phyloP scores from a whole-genome alignment of 2,329 filamentous ascomycete genomes.

The Orbilia blumenaviensis region DNA sequence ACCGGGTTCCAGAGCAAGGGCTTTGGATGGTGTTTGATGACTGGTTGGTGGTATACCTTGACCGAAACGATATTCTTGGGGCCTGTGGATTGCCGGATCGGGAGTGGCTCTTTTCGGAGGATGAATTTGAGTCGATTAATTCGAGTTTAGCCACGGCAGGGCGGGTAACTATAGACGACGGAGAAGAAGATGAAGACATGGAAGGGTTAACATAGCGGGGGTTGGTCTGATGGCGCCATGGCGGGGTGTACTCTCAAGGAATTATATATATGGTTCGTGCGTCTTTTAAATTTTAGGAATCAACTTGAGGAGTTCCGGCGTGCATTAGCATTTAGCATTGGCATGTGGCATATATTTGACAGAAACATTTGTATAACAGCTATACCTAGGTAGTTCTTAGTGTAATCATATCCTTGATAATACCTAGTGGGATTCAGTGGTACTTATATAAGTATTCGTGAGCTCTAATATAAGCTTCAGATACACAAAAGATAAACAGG shows the following conservation, averaged over 20 bases:
- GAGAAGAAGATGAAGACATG: constrained; percentile 2
- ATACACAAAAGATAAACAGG: neutral
- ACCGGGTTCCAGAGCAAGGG: constrained; percentile 55
- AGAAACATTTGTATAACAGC: no score
- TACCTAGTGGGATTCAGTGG: no score
- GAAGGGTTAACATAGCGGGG: neutral
- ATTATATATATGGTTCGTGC: neutral
- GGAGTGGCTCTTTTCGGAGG: constrained; percentile 34
- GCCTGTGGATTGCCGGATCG: constrained; percentile 53
- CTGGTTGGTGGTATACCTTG: constrained; percentile 54
- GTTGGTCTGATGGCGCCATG: neutral
- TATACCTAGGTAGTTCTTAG: no score
- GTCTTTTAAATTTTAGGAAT: no score
- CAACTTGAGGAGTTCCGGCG: no score
- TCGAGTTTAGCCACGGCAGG: neutral
- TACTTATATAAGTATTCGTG: no score
- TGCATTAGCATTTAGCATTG: no score
- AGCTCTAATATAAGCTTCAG: no score
- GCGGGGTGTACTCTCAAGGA: no score
- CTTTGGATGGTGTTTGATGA: constrained; percentile 57
- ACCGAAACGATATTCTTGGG: constrained; percentile 55
- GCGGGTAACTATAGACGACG: constrained; percentile 1
- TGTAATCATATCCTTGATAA: no score
- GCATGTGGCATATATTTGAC: no score
- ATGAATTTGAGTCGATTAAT: constrained; percentile 40